Base-by-base conservation (phyloP, 495 filamentous ascomycete genomes). In the Clavariopsis aquatica region DNA sequence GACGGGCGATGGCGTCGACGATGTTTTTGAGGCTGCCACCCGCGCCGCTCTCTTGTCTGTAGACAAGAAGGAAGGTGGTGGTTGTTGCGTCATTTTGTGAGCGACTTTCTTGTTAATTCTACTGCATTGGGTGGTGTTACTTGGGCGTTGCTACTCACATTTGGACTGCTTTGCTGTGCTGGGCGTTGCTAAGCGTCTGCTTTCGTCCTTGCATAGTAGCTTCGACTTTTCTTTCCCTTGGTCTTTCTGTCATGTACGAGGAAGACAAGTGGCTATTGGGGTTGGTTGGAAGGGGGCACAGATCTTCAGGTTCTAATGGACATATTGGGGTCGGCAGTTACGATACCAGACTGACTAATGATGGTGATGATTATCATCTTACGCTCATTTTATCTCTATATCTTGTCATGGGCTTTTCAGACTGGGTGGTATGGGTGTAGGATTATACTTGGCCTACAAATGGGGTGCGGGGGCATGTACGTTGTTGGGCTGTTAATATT, bases 21-120 rank as follows among this genome's bases (percentile, higher is more conserved):
- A 99, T 77, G 94, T 99, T 13, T 99, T 99, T 72, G 94, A 99
- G 74, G 94, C 94, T 27, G 94, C 94, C 9, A 99, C 94, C 57
- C 84, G 94, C 71, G 93, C 94, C n/a, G 93, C 94, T 27, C 80
- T 99, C 57, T 82, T 96, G 20, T 93, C 87, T 36, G 94, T 95
- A 61, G 93, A 98, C 71, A 93, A 93, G 76, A 85, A 87, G 26
- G 90, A 96, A 75, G 83, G 85, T 56, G 77, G 80, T 49, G 88
- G 89, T 19, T 98, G 94, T 82, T 98, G 94, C 77, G 84, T 91
- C 49, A 93, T 98, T 72, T 85, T 98, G 85, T 98, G 80, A 55
- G 20, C 22, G 43, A 13, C 13, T 46, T 52, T 66, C 36, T n/a
- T 57, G 56, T 43, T 24, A 17, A 17, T 19, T 51, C 34, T 49